These are phyloP conservation scores for Russula abietina DNA, from an alignment of 768 basidiomycete species.

Conservation along the genomic window DNA sequence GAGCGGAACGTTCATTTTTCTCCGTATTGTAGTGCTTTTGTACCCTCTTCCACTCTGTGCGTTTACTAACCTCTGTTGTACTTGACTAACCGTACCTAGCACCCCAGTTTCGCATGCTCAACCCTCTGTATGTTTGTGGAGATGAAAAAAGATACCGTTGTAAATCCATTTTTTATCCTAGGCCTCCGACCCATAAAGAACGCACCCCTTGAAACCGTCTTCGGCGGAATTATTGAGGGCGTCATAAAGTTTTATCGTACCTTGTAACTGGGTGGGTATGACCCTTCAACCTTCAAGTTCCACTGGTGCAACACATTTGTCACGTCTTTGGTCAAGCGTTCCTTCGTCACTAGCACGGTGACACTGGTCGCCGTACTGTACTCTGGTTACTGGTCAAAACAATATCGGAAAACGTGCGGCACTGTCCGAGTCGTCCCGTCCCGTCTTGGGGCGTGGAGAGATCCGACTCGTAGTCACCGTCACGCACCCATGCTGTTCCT, in stretches of 20 bases:
- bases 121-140: background rate
- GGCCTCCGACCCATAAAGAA: background rate
- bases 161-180: background rate
- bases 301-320: too few species aligned
- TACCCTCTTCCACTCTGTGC: too few species aligned
- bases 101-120: background rate
- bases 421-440: too few species aligned
- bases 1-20: background rate
- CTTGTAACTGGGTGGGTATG: background rate
- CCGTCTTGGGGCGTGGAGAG: too few species aligned
- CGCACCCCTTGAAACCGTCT: background rate
- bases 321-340: too few species aligned
- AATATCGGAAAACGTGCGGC: too few species aligned
- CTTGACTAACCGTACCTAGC: constrained; percentile 1
- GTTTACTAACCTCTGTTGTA: constrained; percentile 7
- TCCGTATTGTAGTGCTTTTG: background rate
- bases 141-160: background rate
- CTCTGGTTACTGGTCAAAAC: too few species aligned
- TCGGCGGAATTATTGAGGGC: background rate
- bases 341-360: too few species aligned
- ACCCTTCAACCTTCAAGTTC: too few species aligned
- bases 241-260: background rate
- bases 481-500: too few species aligned
- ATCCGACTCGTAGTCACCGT: too few species aligned
- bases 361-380: too few species aligned